Base-by-base conservation (phyloP, 306 rosid species). In the Pueraria montana region DNA sequence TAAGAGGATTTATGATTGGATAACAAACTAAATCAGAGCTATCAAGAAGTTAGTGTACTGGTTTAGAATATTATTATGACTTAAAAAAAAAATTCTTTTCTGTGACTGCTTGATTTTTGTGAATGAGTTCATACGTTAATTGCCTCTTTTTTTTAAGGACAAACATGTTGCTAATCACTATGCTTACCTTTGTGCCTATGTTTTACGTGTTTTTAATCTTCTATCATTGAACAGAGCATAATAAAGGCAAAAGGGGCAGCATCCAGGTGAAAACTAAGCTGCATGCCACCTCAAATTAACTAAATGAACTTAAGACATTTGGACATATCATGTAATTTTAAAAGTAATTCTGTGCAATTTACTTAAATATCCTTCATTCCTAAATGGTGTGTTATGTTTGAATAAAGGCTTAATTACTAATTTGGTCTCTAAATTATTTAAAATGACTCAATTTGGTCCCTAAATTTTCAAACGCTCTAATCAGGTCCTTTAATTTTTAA, bases 281-380 rank as follows among this genome's bases (percentile, higher is more conserved):
- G 53, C 69, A 9, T 36, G 76, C 23, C 27, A 16, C 27, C 82
- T 38, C 34, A 30, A 68, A 56, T 68, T 68, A 75, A 64, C 26
- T 66, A 62, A 86, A 74, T 67, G 72, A 74, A 83, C 48, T 66
- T 23, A 38, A 40, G 59, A 52, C 24, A 14, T 83, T 72, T 78
- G 20, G 45, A 72, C 59, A 55, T 67, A 76, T 55, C 63, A 67
- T 48, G 76, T 67, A 66, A 65, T 82, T 23, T 76, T 64, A 18
- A 32, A 78, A 64, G 55, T 24, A 59, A 70, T 21, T 69, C 36
- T 68, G 61, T 62, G 53, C 50, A 72, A 40, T 65, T 80, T 49
- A 36, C 78, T 61, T 26, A 58, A 55, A 42, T 79, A 73, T 64
- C 69, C 76, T 76, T 76, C 49, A 61, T 66, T 24, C 55, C 63